Base-by-base conservation (phyloP, 495 filamentous ascomycete species). In the Podospora fimiseda region DNA sequence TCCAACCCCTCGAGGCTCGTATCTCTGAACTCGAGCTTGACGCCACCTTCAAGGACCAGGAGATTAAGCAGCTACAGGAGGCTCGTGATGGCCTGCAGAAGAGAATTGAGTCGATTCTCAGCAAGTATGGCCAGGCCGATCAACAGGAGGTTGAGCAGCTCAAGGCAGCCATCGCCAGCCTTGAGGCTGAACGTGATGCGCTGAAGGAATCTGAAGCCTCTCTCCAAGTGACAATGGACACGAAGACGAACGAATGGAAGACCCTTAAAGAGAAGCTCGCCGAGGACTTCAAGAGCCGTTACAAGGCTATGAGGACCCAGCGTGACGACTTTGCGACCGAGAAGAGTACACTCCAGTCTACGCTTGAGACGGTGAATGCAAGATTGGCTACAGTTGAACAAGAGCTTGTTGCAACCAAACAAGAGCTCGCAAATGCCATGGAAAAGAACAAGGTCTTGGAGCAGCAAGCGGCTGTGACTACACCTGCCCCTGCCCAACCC, bases 101-200 rank as follows among this genome's bases (percentile, higher is more conserved):
- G 69, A 83, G 94, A 16, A 88, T 89, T 11, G 90, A 97, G 61
- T 87, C 93, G 52, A 95, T 97, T 45, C 80, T 98, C 18, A 87
- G 89, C 56, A 96, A 96, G 60, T 95, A 97, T 64, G 90, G 96
- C 57, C 88, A 93, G 45, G 84, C 94, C 21, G 93, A 98, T 63
- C 93, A 92, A 14, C 87, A 87, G 1, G 91, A 96, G 59, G 79
- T 95, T 52, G 90, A 97, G 60, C 81, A 81, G 53, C 73, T 97
- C 50, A 96, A 91, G 66, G 80, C 83, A 58, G 71, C 68, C 1
- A 70, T 83, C 23, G 69, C 79, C 19, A 70, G 66, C 4, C 70
- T 96, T 14, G 76, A 89, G 62, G 73, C 72, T 11, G 90, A 96
- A 63, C 82, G 85, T 1, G 86, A 91, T 61, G 70, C 84, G 23